These are phyloP conservation scores for Tolypocladium ophioglossoides DNA, from an alignment of 2,329 filamentous ascomycete species.

Conservation along the genomic window DNA sequence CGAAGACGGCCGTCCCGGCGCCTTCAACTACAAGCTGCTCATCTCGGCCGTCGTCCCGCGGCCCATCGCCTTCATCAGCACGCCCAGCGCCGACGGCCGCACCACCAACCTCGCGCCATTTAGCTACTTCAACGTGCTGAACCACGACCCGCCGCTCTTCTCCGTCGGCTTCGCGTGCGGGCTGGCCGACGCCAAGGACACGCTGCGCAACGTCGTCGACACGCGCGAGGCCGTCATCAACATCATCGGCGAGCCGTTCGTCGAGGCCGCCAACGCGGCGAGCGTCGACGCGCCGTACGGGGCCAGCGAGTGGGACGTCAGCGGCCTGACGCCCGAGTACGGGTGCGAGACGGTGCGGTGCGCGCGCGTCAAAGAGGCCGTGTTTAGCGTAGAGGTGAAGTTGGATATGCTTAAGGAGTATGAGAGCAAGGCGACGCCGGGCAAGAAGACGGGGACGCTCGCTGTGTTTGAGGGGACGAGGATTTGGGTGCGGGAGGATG, in stretches of 20 bases:
- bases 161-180: slow-evolving; percentile 41
- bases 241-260: slow-evolving; percentile 72
- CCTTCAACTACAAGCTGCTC: slow-evolving; percentile 83
- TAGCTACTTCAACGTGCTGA: slow-evolving; percentile 74
- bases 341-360: slow-evolving; percentile 55
- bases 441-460: slow-evolving; percentile 64
- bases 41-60: slow-evolving; percentile 76
- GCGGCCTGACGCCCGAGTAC: slow-evolving; percentile 61
- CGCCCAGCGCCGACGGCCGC: slow-evolving; percentile 46
- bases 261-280: slow-evolving; percentile 82
- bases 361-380: slow-evolving; percentile 68
- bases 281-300: slow-evolving; percentile 70
- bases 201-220: slow-evolving; percentile 61
- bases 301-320: slow-evolving; percentile 67
- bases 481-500: slow-evolving; percentile 75
- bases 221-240: slow-evolving; percentile 74
- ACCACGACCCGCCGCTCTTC: slow-evolving; percentile 82
- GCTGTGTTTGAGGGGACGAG: slow-evolving; percentile 72
- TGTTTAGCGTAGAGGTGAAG: slow-evolving; percentile 75
- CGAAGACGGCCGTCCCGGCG: slow-evolving; percentile 52
- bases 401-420: slow-evolving; percentile 68
- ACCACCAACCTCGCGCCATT: slow-evolving; percentile 73
- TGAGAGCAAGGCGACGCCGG: slow-evolving; percentile 58
- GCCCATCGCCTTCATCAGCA: slow-evolving; percentile 60
- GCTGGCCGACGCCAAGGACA: slow-evolving; percentile 58